Evolutionary conservation across 306 rosid species (phyloP).

Genomic region (Bauhinia variegata): DNA sequence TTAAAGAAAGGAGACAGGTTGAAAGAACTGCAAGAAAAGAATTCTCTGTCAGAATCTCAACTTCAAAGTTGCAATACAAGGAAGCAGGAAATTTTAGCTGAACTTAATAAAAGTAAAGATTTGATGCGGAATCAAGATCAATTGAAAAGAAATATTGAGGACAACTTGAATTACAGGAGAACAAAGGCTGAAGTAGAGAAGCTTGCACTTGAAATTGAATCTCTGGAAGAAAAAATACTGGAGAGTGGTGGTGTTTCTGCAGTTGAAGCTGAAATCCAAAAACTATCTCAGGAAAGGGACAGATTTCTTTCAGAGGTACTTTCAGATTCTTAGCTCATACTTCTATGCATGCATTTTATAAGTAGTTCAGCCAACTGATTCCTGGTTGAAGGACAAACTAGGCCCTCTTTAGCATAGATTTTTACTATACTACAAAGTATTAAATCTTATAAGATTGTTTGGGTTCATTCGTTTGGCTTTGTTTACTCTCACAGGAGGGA

Average conservation of each 20-base stretch:
- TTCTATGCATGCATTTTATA: conserved; percentile 19
- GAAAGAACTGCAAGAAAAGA: conserved; percentile 73
- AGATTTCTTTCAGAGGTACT: conserved; percentile 84
- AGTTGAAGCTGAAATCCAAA: conserved; percentile 62
- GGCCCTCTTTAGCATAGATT: background rate
- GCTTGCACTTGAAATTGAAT: conserved; percentile 69
- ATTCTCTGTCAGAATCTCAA: conserved; percentile 58
- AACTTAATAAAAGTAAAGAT: conserved; percentile 61
- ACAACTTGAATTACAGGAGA: conserved; percentile 79
- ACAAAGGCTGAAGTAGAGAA: conserved; percentile 81
- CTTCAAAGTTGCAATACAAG: conserved; percentile 62
- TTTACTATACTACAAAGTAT: too few species aligned
- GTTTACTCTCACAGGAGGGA: too few species aligned
- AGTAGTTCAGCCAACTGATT: conserved; percentile 5
- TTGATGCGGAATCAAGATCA: conserved; percentile 60
- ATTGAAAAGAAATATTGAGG: conserved; percentile 70
- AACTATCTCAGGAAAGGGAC: conserved; percentile 78
- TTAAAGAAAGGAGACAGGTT: conserved; percentile 70
- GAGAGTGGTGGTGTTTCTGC: conserved; percentile 63
- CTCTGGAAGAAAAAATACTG: conserved; percentile 68
- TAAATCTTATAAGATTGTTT: too few species aligned
- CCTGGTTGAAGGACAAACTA: background rate
- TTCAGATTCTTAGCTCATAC: conserved; percentile 28
- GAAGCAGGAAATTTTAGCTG: conserved; percentile 65
- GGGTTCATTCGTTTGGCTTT: background rate